Percentiles rank a stretch among this genome's conserved stretches.
Conservation (phyloP, 345 rosid genomes). For the Euphorbia tirucalli region DNA sequence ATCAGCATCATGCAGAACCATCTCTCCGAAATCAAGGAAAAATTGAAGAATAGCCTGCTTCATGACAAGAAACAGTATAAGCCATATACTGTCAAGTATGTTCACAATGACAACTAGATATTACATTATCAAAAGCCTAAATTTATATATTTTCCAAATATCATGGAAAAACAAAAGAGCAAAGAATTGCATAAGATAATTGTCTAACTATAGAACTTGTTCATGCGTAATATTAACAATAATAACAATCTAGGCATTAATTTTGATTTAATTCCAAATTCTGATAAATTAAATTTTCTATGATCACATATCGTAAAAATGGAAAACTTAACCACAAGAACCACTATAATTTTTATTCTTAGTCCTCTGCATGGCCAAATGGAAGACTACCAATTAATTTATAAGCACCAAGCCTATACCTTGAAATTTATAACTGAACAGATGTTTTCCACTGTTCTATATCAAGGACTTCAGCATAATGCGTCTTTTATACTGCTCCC, state of each 20-base stretch:
- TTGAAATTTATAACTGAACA: background rate
- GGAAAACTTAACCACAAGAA: background rate
- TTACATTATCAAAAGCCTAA: background rate
- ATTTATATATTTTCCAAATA: background rate
- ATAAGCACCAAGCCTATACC: background rate
- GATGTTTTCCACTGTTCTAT: background rate
- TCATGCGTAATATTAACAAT: too few relatives aligned
- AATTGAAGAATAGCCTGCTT: constrained; percentile 78
- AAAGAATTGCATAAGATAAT: too few relatives aligned
- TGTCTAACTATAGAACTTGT: too few relatives aligned
- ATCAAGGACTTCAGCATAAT: background rate
- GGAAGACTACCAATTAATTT: background rate
- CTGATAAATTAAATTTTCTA: too few relatives aligned
- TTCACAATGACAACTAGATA: background rate
- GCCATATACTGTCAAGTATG: background rate
- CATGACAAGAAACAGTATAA: background rate
- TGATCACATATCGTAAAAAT: background rate
- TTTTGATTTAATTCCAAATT: too few relatives aligned
- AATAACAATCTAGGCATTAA: too few relatives aligned
- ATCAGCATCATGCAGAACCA: constrained; percentile 91
- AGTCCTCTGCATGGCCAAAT: background rate
- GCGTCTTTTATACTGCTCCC: background rate
- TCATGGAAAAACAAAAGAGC: background rate
- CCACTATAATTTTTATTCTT: background rate
- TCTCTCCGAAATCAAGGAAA: constrained; percentile 84